Percentiles rank a stretch among this genome's conserved stretches.
phyloP scores from a whole-genome alignment of 495 filamentous ascomycete genomes.

The Trichoderma parareesei region DNA sequence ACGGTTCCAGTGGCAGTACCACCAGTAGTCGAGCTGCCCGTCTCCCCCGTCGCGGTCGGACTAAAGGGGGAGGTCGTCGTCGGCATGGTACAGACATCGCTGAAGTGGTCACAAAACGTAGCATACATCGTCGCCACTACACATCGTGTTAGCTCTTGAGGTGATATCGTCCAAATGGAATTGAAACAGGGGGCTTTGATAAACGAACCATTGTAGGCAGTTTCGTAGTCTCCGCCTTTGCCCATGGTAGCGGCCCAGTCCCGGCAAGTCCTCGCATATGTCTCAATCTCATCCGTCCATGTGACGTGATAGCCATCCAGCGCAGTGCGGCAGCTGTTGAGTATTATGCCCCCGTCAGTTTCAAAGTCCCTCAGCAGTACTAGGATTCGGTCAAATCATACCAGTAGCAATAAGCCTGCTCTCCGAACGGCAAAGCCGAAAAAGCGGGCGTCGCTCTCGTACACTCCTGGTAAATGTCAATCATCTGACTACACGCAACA shows the following conservation, averaged over 20 bases:
- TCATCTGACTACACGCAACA: background rate
- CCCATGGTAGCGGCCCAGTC: background rate
- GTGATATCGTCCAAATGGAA: background rate
- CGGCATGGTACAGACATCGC: background rate
- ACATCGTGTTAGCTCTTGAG: background rate
- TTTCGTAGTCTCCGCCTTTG: background rate
- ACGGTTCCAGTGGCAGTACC: background rate
- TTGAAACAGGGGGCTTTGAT: background rate
- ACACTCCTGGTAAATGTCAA: background rate
- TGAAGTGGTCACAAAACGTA: background rate
- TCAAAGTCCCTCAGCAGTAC: background rate
- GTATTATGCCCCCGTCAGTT: background rate
- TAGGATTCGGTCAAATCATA: background rate
- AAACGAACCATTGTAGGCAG: background rate
- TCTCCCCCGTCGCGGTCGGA: background rate
- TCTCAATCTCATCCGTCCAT: background rate
- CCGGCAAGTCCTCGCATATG: background rate
- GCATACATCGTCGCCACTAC: background rate
- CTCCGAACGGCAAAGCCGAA: background rate
- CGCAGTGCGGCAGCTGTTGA: background rate
- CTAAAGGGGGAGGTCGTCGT: background rate
- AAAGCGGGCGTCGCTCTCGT: background rate
- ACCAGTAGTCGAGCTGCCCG: background rate
- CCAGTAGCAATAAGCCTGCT: constrained; percentile 10
- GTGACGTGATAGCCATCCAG: background rate